Evolutionary conservation across 2,329 filamentous ascomycete species (phyloP).

Genomic region (Blastomyces percursus): DNA sequence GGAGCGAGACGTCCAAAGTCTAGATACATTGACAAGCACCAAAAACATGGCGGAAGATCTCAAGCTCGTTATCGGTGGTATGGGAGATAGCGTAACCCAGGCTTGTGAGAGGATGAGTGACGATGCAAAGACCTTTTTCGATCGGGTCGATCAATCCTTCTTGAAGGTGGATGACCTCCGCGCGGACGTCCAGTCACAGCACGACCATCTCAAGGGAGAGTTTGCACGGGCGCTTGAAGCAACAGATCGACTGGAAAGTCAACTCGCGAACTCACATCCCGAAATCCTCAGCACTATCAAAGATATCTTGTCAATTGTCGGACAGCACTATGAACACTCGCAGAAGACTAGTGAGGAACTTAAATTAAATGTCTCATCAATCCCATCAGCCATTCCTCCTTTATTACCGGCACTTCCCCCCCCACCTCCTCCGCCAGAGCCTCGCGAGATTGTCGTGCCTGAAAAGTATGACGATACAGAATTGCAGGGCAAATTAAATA

Average conservation of each 20-base stretch:
- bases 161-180: constrained; percentile 63
- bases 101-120: constrained; percentile 77
- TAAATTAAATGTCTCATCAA: constrained; percentile 43
- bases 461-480: constrained; percentile 48
- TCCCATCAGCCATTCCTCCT: constrained; percentile 44
- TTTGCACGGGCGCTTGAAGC: constrained; percentile 62
- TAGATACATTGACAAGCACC: constrained; percentile 61
- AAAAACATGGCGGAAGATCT: constrained; percentile 79
- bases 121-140: constrained; percentile 77
- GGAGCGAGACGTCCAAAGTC: constrained; percentile 59
- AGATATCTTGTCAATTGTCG: constrained; percentile 72
- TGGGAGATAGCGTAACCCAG: constrained; percentile 69
- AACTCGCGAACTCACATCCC: constrained; percentile 73
- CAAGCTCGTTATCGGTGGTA: constrained; percentile 71
- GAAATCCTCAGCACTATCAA: constrained; percentile 78
- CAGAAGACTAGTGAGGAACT: constrained; percentile 55
- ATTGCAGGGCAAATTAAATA: constrained; percentile 50
- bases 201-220: constrained; percentile 71
- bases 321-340: constrained; percentile 79
- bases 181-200: constrained; percentile 59
- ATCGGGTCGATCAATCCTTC: constrained; percentile 67
- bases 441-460: constrained; percentile 19
- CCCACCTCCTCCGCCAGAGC: constrained; percentile 19
- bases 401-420: constrained; percentile 43
- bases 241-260: constrained; percentile 64